A percentile compares a stretch with the other conserved stretches of the same genome.
Evolutionary conservation across 768 basidiomycete species (phyloP).

Genomic region (Mycena polygramma): DNA sequence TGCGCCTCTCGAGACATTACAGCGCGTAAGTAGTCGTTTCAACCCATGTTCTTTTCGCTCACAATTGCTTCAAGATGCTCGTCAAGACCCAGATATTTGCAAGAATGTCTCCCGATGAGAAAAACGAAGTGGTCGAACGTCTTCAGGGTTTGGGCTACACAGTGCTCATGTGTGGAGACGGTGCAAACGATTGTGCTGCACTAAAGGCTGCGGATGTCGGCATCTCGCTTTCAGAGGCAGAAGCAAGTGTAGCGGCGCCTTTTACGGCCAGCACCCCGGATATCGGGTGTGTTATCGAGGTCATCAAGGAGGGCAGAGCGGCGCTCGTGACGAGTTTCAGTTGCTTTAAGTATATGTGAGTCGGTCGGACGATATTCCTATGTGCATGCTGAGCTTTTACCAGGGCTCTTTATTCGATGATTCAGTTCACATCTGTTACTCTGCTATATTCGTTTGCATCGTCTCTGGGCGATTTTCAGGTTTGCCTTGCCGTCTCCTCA

Average conservation of each 20-base stretch:
- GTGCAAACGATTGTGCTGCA: slow-evolving; percentile 98
- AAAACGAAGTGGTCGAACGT: slow-evolving; percentile 97
- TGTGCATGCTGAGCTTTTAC: slow-evolving; percentile 26
- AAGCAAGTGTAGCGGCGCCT: slow-evolving; percentile 98
- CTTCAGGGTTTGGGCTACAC: slow-evolving; percentile 95
- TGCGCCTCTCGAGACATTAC: slow-evolving; percentile 93
- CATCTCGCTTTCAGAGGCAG: slow-evolving; percentile 95
- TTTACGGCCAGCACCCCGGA: slow-evolving; percentile 96
- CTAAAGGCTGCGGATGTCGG: slow-evolving; percentile 99
- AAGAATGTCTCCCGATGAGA: slow-evolving; percentile 99
- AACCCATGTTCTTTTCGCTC: slow-evolving; percentile 3
- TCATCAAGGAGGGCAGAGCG: slow-evolving; percentile 96
- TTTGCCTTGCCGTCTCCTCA: slow-evolving; percentile 3
- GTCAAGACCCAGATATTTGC: slow-evolving; percentile 97
- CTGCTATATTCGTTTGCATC: slow-evolving; percentile 24
- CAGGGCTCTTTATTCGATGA: slow-evolving; percentile 98
- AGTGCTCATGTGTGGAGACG: slow-evolving; percentile 98
- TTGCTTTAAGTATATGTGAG: slow-evolving; percentile 99
- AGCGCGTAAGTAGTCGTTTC: slow-evolving; percentile 73
- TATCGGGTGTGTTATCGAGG: slow-evolving; percentile 95
- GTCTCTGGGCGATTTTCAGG: slow-evolving; percentile 39
- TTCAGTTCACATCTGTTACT: slow-evolving; percentile 95
- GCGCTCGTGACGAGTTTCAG: slow-evolving; percentile 98
- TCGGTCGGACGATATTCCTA: slow-evolving; percentile 29
- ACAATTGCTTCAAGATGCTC: slow-evolving; percentile 78